These are phyloP conservation scores for Diversispora eburnea DNA, from an alignment of 192 early-diverging fungal species.

Conservation along the genomic window DNA sequence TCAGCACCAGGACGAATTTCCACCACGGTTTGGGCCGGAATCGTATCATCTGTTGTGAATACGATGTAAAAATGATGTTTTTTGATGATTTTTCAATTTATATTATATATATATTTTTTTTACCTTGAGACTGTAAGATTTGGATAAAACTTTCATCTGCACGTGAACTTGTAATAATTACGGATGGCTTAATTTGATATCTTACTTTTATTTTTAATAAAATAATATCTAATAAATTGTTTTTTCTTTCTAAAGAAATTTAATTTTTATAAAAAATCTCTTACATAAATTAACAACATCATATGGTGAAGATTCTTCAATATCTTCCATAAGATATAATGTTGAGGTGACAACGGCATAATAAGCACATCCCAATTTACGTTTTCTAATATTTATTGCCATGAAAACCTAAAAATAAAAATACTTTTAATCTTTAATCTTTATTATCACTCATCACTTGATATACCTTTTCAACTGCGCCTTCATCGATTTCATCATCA, in stretches of 20 bases:
- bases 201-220: slow-evolving; percentile 29
- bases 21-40: background rate
- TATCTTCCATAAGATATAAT: slow-evolving; percentile 46
- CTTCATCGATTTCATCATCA: no score
- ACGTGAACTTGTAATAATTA: slow-evolving; percentile 33
- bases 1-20: slow-evolving; percentile 34
- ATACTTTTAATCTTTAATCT: background rate
- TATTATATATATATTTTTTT: background rate
- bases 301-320: slow-evolving; percentile 29
- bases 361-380: slow-evolving; percentile 39
- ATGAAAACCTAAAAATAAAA: slow-evolving; percentile 32
- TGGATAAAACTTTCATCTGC: slow-evolving; percentile 36
- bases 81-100: background rate
- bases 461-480: no score
- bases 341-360: slow-evolving; percentile 31
- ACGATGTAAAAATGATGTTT: background rate
- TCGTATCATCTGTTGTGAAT: slow-evolving; percentile 2
- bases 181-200: slow-evolving; percentile 34
- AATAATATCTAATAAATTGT: background rate
- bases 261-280: background rate
- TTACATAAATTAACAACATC: slow-evolving; percentile 33
- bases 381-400: slow-evolving; percentile 33
- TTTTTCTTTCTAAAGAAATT: background rate
- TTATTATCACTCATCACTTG: no score
- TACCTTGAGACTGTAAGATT: slow-evolving; percentile 28